Base-by-base conservation (phyloP, 306 rosid species). In the Coriaria nepalensis region DNA sequence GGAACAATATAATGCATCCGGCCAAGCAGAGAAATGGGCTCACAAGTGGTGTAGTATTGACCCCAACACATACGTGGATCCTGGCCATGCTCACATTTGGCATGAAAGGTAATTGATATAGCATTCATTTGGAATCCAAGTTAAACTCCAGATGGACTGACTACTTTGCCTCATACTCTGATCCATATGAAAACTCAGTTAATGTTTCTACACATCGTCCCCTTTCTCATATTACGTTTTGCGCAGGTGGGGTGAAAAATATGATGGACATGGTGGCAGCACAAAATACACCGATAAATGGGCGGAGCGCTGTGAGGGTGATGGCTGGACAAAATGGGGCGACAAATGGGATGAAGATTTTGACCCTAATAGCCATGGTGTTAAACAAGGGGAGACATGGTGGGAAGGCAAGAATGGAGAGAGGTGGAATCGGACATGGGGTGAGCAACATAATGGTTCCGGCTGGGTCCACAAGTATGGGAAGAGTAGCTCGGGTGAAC, bases 271-370 rank as follows among this genome's bases (percentile, higher is more conserved):
- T 9, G 98, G 98, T 13, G 86, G 93, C 55, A 82, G 98, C 80
- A 49, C 48, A 10, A 92, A 92, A 59, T 92, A 92, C 85, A 82
- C 96, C 0, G 98, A 92, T 57, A 85, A 92, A 73, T 92, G 98
- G 98, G 96, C 98, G 0, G 98, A 92, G 59, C 79, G 94, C 12
- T 56, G 56, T 1, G 73, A 68, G 61, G 79, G 74, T 0, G 98
- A 75, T 52, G 83, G 86, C 33, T 85, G 96, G 98, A 68, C 79
- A 32, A 92, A 85, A 68, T 92, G 98, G 98, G 98, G 98, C 32
- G 96, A 92, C 83, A 92, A 92, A 70, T 92, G 98, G 98, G 98
- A 92, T 52, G 98, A 92, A 62, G 72, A 75, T 55, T 92, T 92
- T 6, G 86, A 85, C 58, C 75, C 64, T 13, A 79, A 75, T 29